These are phyloP conservation scores for Phanerodontia chrysosporium DNA, from an alignment of 768 basidiomycete genomes.

Conservation along the genomic window DNA sequence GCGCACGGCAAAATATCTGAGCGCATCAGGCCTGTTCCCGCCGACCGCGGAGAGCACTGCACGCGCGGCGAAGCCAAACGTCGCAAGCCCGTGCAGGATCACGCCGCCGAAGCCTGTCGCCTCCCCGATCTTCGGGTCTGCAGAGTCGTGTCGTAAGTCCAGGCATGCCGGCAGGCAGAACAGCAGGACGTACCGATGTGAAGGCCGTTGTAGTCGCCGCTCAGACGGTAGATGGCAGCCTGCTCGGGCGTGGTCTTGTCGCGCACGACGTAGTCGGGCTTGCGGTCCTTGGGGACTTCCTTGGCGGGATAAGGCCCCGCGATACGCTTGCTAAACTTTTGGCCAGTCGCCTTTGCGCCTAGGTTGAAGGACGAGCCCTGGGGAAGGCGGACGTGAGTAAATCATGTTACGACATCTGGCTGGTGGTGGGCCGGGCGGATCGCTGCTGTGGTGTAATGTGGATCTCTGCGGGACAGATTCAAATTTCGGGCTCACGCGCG, in stretches of 20 bases:
- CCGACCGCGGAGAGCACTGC: slow-evolving; percentile 65
- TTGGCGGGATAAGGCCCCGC: slow-evolving; percentile 32
- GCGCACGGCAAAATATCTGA: slow-evolving; percentile 66
- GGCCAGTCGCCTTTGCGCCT: slow-evolving; percentile 35
- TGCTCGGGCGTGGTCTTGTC: slow-evolving; percentile 39
- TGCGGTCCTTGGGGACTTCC: slow-evolving; percentile 32
- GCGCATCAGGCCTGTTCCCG: slow-evolving; percentile 51
- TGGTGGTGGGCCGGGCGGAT: not conserved
- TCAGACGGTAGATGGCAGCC: slow-evolving; percentile 44
- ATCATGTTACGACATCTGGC: not conserved
- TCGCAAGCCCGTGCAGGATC: slow-evolving; percentile 81
- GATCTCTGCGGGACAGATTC: not conserved
- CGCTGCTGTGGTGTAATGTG: not conserved
- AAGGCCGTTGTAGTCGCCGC: slow-evolving; percentile 49
- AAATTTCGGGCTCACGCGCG: not conserved
- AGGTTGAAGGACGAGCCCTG: slow-evolving; percentile 41
- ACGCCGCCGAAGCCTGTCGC: slow-evolving; percentile 79
- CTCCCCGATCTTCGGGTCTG: slow-evolving; percentile 73
- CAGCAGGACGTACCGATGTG: slow-evolving; percentile 38
- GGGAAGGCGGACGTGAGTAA: not conserved
- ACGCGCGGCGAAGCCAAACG: slow-evolving; percentile 79
- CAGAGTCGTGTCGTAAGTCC: slow-evolving; percentile 30
- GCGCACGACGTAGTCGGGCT: slow-evolving; percentile 37
- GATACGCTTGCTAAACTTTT: slow-evolving; percentile 38
- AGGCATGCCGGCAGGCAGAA: not conserved